phyloP scores from a whole-genome alignment of 192 early-diverging fungal genomes.

The Mortierella alpina region DNA sequence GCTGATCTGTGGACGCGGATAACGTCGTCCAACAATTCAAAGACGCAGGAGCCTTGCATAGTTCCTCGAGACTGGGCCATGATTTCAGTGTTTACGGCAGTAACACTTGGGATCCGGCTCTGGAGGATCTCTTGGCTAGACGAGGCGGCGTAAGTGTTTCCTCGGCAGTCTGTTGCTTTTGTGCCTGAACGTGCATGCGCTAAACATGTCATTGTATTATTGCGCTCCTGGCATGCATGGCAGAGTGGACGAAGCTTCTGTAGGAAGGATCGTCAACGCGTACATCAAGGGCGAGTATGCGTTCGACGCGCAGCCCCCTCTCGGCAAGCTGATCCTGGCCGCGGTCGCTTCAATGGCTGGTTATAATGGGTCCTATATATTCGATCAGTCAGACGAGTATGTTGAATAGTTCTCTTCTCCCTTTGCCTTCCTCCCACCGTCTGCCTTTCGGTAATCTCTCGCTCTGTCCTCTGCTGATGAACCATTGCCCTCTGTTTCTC shows the following conservation, averaged over 20 bases:
- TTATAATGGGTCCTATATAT: slow-evolving; percentile 88
- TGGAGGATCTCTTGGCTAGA: slow-evolving; percentile 43
- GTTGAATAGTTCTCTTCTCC: background rate
- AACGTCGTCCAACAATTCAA: background rate
- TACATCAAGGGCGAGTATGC: slow-evolving; percentile 71
- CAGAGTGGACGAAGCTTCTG: slow-evolving; percentile 76
- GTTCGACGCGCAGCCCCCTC: slow-evolving; percentile 56
- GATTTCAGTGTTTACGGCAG: slow-evolving; percentile 16
- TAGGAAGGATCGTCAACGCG: slow-evolving; percentile 72
- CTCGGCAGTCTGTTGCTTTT: background rate
- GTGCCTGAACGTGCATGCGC: no score
- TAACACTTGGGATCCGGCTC: slow-evolving; percentile 23
- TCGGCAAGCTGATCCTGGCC: slow-evolving; percentile 61
- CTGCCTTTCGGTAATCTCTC: no score
- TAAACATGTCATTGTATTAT: background rate
- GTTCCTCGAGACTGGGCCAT: slow-evolving; percentile 2
- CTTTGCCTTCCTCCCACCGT: slow-evolving; percentile 14
- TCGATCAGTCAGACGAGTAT: slow-evolving; percentile 85
- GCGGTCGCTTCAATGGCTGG: slow-evolving; percentile 73
- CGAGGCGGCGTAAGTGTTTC: slow-evolving; percentile 39
- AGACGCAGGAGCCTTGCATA: background rate
- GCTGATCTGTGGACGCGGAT: background rate
- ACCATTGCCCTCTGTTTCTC: background rate
- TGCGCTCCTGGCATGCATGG: background rate
- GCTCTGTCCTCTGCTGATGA: slow-evolving; percentile 54